Evolutionary conservation across 768 basidiomycete genomes (phyloP), one percentile per base, ranked within the genome.

Genomic region (Hirschioporus abietinus): DNA sequence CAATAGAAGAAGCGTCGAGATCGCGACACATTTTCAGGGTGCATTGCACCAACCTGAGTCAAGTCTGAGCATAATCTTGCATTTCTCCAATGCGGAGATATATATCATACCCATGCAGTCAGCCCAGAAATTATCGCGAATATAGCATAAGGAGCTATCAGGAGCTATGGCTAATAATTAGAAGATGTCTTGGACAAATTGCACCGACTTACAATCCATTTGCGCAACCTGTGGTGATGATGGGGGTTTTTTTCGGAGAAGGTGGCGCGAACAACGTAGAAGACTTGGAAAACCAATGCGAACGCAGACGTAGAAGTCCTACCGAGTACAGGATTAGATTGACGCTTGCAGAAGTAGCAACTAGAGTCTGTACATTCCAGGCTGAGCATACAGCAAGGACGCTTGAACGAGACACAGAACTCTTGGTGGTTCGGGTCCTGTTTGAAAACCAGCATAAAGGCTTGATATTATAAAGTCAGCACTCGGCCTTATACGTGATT

Each of bases 1-100:
- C 84, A 85, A 70, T 84, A 84, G 70, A 85, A 84, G 68, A 82
- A 83, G 6, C 83, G 80, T 27, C 83, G 78, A 69, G 75, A 76
- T n/a, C 83, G 81, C 24, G 81, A 80, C 18, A 84, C 76, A 0
- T 70, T 72, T 1, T 64, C 63, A 12, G 80, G 79, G 63, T 80
- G 71, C 9, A 66, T 70, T 0, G 78, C 76, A 1, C 82, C 82
- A 65, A 82, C 71, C 81, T 84, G 63, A 66, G 24, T 42, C 15
- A 62, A 23, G 4, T 30, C 30, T 30, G 30, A 30, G 30, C 8
- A 2, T 30, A 30, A 8, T 30, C 30, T 3, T 30, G 2, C 30
- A 8, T 30, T n/a, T n/a, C n/a, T n/a, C n/a, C 30, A 30, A 8
- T 57, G 10, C 42, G n/a, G 60, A 35, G 8, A 57, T 58, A 68